A percentile compares a stretch with the other conserved stretches of the same genome.
These are phyloP conservation scores for Aspergillus sp. DNA, from an alignment of 2,329 filamentous ascomycete species.

Conservation along the genomic window DNA sequence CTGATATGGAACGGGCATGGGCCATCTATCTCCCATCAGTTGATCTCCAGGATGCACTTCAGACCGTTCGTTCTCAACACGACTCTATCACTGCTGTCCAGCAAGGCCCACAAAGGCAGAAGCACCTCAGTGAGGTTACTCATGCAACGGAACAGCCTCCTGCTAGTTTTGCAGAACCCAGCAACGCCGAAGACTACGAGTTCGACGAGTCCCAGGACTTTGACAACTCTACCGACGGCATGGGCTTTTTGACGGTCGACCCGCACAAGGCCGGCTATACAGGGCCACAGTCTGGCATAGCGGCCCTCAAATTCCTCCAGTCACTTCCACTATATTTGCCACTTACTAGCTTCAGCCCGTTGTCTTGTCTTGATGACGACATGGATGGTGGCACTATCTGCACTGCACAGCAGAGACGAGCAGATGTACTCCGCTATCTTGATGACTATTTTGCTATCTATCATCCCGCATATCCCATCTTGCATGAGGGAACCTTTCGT, in stretches of 20 bases:
- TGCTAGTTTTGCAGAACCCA: conserved; percentile 18
- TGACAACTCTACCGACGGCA: conserved; percentile 23
- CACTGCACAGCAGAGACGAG: conserved; percentile 2
- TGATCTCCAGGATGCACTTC: conserved; percentile 21
- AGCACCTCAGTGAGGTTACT: conserved; percentile 15
- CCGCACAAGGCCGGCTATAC: conserved; percentile 24
- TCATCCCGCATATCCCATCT: conserved; percentile 22
- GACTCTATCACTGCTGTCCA: background rate
- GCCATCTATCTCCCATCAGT: conserved; percentile 18
- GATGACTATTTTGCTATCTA: conserved; percentile 24
- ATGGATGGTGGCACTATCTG: conserved; percentile 2
- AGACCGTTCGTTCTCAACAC: conserved; percentile 10
- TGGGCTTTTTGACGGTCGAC: conserved; percentile 23
- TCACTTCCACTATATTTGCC: conserved; percentile 23
- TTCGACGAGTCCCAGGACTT: conserved; percentile 26
- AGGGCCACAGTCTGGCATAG: conserved; percentile 22
- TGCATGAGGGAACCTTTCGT: conserved; percentile 24
- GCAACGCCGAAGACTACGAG: conserved; percentile 25
- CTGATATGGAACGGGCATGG: conserved; percentile 22
- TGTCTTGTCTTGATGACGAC: conserved; percentile 22
- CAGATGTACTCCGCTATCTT: conserved; percentile 13
- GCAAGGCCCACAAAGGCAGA: conserved; percentile 11
- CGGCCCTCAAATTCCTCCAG: conserved; percentile 22
- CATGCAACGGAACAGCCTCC: conserved; percentile 23
- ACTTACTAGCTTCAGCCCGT: conserved; percentile 18